phyloP scores from a whole-genome alignment of 352 stramenopile species.

The Peronospora tabacina region DNA sequence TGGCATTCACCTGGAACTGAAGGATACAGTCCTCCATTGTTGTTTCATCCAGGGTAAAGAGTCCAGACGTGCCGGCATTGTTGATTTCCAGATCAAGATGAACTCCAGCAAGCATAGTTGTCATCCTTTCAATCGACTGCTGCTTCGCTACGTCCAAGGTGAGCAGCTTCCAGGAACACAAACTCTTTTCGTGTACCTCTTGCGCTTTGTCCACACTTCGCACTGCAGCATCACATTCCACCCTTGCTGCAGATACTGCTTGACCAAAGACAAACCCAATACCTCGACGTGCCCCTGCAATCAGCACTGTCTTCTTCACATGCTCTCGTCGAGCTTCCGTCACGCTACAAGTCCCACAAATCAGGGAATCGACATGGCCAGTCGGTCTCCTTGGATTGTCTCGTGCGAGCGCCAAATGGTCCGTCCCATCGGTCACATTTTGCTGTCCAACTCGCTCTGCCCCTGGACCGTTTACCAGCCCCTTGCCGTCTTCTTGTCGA shows the following conservation, averaged over 20 bases:
- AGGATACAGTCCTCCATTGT: constrained; percentile 35
- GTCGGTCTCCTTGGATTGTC: constrained; percentile 2
- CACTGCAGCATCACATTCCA: constrained; percentile 44
- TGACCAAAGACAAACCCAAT: constrained; percentile 40
- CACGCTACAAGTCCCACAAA: background rate
- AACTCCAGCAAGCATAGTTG: constrained; percentile 27
- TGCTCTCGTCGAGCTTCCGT: background rate
- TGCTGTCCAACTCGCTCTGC: constrained; percentile 6
- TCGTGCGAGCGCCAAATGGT: constrained; percentile 15
- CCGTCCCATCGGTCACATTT: constrained; percentile 15
- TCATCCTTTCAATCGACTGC: constrained; percentile 31
- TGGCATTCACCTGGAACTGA: constrained; percentile 54
- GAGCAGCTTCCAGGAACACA: constrained; percentile 16
- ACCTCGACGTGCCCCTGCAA: constrained; percentile 37
- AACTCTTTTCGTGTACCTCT: constrained; percentile 9
- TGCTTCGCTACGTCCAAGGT: constrained; percentile 23
- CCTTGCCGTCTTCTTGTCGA: constrained; percentile 1
- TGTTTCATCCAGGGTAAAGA: constrained; percentile 23
- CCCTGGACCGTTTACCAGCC: background rate
- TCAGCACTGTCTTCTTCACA: constrained; percentile 31
- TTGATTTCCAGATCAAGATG: constrained; percentile 55
- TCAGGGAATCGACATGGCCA: background rate
- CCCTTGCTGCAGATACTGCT: constrained; percentile 34
- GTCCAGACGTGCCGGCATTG: constrained; percentile 38
- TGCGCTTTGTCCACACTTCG: constrained; percentile 16